A percentile compares a stretch with the other conserved stretches of the same genome.
Conservation (phyloP, 805 yeast species). For the Lipomyces chichibuensis region DNA sequence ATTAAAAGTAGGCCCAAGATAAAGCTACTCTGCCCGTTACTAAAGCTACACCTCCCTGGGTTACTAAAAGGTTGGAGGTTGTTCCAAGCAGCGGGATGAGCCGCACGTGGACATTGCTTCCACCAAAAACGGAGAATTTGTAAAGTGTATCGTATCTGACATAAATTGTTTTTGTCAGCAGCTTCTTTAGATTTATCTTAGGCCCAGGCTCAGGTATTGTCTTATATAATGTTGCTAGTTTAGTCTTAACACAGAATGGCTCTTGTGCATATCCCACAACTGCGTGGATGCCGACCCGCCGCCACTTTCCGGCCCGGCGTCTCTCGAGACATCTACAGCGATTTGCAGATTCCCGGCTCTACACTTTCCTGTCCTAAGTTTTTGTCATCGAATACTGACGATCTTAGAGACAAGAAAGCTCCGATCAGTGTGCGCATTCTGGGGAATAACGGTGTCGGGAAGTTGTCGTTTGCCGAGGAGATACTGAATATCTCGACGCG, state of each 20-base stretch:
- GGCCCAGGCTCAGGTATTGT: background rate
- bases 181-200: too few species aligned
- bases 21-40: too few species aligned
- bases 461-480: constrained; percentile 11
- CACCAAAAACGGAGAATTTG: too few species aligned
- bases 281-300: background rate
- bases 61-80: too few species aligned
- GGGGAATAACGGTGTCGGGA: constrained; percentile 12
- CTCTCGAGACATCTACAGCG: background rate
- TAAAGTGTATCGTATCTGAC: too few species aligned
- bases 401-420: constrained; percentile 1
- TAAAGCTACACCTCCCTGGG: too few species aligned
- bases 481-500: background rate
- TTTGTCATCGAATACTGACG: background rate
- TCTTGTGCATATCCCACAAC: background rate
- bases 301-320: background rate
- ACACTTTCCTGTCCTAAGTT: background rate
- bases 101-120: too few species aligned
- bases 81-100: too few species aligned
- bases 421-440: constrained; percentile 8
- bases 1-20: too few species aligned
- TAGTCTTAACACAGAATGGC: background rate
- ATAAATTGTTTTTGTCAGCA: too few species aligned
- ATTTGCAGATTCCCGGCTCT: background rate
- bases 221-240: background rate